Evolutionary conservation across 768 basidiomycete species (phyloP), one percentile per base, ranked within the genome.

Genomic region (Suillus placidus): DNA sequence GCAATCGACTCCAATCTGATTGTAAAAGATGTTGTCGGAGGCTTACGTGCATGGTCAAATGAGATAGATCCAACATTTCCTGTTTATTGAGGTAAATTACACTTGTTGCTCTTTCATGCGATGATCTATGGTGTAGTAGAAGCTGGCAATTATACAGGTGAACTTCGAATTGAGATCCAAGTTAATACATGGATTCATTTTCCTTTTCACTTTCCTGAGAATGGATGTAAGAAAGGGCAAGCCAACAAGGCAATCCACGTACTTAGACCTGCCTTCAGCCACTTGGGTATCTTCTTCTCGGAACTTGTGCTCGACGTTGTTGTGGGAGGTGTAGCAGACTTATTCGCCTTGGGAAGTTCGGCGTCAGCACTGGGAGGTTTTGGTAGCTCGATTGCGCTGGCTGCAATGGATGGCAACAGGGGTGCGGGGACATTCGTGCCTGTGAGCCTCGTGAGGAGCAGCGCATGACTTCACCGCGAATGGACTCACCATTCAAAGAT

Each of bases 31-130:
- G 82, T 96, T 5, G 80, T 92, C 9, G 95, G 96, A 26, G 96
- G 96, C 1, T 78, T 97, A 58, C 78, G 82, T 70, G 91, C 91
- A 34, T 97, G 95, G 95, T 83, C 89, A 58, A 82, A 77, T 66
- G 78, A 90, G 18, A 86, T 96, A 10, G 92, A 98, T 77, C 78
- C 82, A 35, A 72, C 72, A 26, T 96, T 98, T 74, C 95, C 95
- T 35, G 75, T 93, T 16, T 97, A 97, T 75, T 96, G 71, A 81
- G 63, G 18, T 54, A 42, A 42, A 42, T 42, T 68, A 66, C 40
- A 62, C 30, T 30, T 42, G 35, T 40, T 18, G 5, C 37, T 60
- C 54, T 42, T 23, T 40, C 32, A 54, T 65, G 10, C 32, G 16
- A 10, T 26, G 57, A 64, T 42, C 35, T 60, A 64, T 34, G 32